These are phyloP conservation scores for Hibiscus mutabilis DNA, from an alignment of 345 rosid species.

Conservation along the genomic window DNA sequence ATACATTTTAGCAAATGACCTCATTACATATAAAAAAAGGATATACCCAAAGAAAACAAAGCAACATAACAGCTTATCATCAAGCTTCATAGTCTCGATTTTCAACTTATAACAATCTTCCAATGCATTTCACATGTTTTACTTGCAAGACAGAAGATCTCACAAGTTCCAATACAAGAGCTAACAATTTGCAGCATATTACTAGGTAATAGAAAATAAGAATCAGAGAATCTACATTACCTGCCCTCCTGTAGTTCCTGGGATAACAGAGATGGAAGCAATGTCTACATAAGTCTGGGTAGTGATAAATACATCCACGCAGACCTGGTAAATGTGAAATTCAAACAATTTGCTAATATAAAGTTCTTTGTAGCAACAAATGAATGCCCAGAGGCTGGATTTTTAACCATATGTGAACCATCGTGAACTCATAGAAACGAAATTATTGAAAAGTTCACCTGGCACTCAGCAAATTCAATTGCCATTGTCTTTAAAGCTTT, in stretches of 20 bases:
- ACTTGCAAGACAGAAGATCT: neutral
- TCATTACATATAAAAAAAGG: neutral
- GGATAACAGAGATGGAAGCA: conserved; percentile 84
- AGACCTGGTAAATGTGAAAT: conserved; percentile 53
- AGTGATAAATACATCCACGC: conserved; percentile 87
- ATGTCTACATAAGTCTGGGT: conserved; percentile 84
- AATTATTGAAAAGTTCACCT: conserved; percentile 43
- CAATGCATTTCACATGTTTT: neutral
- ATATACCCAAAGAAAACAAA: neutral
- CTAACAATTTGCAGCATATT: neutral
- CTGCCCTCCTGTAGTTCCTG: conserved; percentile 97
- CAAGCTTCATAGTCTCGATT: neutral
- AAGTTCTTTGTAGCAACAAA: neutral
- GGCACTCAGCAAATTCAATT: conserved; percentile 96
- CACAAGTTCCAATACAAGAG: neutral
- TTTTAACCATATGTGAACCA: neutral
- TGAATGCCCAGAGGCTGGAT: neutral
- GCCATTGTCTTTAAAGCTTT: conserved; percentile 89
- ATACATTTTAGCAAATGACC: neutral
- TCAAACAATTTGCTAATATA: conserved; percentile 13
- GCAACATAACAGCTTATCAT: neutral
- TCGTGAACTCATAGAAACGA: conserved; percentile 5
- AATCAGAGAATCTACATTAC: conserved; percentile 26
- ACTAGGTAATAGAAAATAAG: neutral
- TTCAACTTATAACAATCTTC: neutral